Evolutionary conservation across 495 filamentous ascomycete species (phyloP), one percentile per base, ranked within the genome.

Genomic region (Chaetomium tenue): DNA sequence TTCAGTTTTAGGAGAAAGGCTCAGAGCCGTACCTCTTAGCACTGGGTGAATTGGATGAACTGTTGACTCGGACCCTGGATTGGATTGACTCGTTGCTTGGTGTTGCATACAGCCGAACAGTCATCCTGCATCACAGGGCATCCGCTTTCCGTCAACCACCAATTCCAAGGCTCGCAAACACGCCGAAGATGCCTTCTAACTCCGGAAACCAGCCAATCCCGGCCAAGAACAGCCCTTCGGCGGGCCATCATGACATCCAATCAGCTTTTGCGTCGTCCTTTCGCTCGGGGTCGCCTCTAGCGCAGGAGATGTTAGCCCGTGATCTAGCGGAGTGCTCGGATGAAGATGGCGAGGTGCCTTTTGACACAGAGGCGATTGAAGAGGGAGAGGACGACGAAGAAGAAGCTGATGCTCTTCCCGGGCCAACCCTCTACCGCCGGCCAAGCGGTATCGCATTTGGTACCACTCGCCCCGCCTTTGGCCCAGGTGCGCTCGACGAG

Each of bases 361-460:
- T 82, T 18, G 79, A 81, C 52, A 74, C 80, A 2, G 67, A 75
- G 33, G 65, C 50, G 23, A 26, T 51, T 5, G 47, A 40, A 12
- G 58, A 33, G 28, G 42, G 22, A 18, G 48, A 52, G 0, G 60
- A 58, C 30, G 70, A 53, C 13, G 65, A 58, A 4, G 62, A 61
- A 4, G 58, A 54, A 23, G 78, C 81, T 20, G 69, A 75, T 33
- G 79, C 47, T 52, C 76, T 30, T 67, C 83, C 12, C 76, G 91
- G 78, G 6, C 83, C 86, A n/a, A 86, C 87, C 22, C 86, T 89
- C 0, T 93, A 92, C 74, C 83, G 86, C n/a, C 82, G 88, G 25
- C 90, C 89, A 3, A 85, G 83, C 61, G 86, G 83, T 63, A 81
- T 90, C 20, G 86, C 86, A 15, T 87, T 81, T 42, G 87, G 84